Conservation (phyloP, 176 grass and related monocot species). For the Eragrostis nindensis region DNA sequence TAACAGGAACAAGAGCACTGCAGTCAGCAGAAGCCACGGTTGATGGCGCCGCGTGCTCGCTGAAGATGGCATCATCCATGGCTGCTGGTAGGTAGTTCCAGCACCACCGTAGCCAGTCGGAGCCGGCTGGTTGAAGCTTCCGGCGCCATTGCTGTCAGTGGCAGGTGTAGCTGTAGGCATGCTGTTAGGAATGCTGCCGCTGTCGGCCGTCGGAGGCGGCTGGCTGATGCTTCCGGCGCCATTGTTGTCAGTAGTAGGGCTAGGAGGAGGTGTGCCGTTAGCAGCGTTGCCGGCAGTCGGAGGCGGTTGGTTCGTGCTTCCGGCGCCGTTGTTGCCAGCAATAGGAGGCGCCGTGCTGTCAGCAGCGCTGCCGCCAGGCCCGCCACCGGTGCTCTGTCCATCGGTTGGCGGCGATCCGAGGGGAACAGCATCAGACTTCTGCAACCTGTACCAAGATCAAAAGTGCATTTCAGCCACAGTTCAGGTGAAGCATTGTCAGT, state of each 20-base stretch:
- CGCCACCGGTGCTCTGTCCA: neutral
- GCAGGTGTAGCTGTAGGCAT: neutral
- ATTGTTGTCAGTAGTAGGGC: neutral
- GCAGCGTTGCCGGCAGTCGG: neutral
- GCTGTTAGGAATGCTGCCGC: neutral
- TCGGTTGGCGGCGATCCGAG: neutral
- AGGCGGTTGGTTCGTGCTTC: neutral
- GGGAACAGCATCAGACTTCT: slow-evolving; percentile 26
- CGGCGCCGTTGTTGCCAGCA: neutral
- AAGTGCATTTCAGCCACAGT: neutral
- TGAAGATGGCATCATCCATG: slow-evolving; percentile 18
- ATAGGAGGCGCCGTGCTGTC: neutral
- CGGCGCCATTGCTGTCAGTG: neutral
- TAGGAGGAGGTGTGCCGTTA: neutral
- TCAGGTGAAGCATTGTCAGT: neutral
- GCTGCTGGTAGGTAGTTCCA: slow-evolving; percentile 6
- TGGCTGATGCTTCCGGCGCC: neutral
- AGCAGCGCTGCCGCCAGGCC: neutral
- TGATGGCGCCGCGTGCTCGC: slow-evolving; percentile 28
- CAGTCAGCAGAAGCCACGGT: slow-evolving; percentile 27
- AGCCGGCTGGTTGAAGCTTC: neutral
- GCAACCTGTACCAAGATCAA: slow-evolving; percentile 37
- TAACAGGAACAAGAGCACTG: slow-evolving; percentile 16
- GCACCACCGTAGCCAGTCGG: neutral
- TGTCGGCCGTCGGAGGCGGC: neutral